These are phyloP conservation scores for Parsonsia alboflavescens DNA, from an alignment of 257 asterid genomes.

Conservation along the genomic window DNA sequence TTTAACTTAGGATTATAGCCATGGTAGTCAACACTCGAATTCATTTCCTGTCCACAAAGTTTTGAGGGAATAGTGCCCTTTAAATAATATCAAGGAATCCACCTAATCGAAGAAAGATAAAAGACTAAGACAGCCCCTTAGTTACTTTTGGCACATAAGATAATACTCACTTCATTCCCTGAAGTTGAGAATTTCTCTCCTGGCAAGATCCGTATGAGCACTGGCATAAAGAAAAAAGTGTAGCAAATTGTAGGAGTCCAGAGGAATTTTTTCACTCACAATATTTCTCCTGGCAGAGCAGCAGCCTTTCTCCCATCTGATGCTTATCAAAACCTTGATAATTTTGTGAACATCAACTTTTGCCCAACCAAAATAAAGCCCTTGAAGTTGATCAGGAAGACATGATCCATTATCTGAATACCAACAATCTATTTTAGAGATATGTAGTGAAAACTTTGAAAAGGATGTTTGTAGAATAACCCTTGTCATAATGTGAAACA, in stretches of 20 bases:
- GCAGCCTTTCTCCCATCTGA: conserved; percentile 50
- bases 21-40: background rate
- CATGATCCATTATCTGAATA: conserved; percentile 42
- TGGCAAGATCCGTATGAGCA: background rate
- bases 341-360: conserved; percentile 36
- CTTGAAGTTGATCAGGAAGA: conserved; percentile 73
- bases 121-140: background rate
- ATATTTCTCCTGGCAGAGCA: conserved; percentile 42
- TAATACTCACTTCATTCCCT: background rate
- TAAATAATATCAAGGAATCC: background rate
- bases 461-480: background rate
- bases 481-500: background rate
- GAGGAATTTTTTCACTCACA: conserved; percentile 39
- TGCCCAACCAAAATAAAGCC: conserved; percentile 78
- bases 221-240: background rate
- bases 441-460: background rate
- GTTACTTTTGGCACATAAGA: background rate
- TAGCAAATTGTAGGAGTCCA: background rate
- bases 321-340: conserved; percentile 52
- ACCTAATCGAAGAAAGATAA: background rate
- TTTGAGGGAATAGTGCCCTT: background rate
- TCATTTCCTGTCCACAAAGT: background rate
- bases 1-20: no score
- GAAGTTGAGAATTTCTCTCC: background rate
- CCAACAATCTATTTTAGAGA: conserved; percentile 12